Conservation (phyloP, 169 alveolate species). For the Eimeria sp. region DNA sequence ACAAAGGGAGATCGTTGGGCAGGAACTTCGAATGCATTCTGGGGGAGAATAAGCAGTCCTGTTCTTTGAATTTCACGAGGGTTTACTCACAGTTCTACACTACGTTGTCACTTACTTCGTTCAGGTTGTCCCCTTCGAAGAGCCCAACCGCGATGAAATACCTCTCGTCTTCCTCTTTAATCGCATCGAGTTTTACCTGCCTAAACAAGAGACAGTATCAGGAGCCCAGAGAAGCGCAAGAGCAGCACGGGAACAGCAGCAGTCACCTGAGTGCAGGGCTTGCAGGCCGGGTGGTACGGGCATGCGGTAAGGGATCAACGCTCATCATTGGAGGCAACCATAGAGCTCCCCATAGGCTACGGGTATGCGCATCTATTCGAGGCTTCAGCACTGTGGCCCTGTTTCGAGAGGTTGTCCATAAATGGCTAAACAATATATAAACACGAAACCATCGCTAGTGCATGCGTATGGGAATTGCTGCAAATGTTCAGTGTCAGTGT, state of each 20-base stretch:
- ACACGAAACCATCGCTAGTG: not conserved
- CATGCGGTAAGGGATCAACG: not conserved
- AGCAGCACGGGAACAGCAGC: not conserved
- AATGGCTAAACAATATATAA: not conserved
- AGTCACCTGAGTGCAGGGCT: not conserved
- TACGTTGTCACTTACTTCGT: slow-evolving; percentile 12
- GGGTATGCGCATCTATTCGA: no score
- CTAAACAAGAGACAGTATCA: not conserved
- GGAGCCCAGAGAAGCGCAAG: not conserved
- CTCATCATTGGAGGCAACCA: not conserved
- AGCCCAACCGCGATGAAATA: slow-evolving; percentile 75
- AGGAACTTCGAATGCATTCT: not conserved
- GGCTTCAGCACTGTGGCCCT: not conserved
- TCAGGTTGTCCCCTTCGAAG: slow-evolving; percentile 76
- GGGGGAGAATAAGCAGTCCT: not conserved
- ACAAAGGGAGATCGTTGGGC: not conserved
- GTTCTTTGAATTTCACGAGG: not conserved
- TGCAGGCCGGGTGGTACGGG: not conserved
- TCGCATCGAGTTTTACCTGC: slow-evolving; percentile 43
- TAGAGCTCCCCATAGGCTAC: no score
- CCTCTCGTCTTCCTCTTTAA: slow-evolving; percentile 48
- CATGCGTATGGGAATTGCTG: not conserved
- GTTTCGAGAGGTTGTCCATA: not conserved
- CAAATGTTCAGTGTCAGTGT: not conserved
- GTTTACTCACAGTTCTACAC: not conserved